Conservation (phyloP, 305 asterid species). For the Euphrasia arctica region DNA sequence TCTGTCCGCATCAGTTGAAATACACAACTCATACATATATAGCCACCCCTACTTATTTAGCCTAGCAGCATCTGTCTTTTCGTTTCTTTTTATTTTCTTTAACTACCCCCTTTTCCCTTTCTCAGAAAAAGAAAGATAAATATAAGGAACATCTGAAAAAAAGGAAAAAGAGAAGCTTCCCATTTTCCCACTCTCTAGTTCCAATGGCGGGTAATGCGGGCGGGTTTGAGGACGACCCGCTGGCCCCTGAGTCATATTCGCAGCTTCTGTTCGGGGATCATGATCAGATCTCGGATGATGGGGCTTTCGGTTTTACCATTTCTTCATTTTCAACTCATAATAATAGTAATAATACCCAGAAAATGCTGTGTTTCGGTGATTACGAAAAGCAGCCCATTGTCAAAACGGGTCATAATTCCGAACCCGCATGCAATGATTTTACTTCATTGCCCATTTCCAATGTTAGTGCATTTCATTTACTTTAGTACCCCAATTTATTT, state of each 20-base stretch:
- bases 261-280: conserved; percentile 51
- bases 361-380: conserved; percentile 68
- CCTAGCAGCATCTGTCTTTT: too few species aligned
- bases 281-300: neutral
- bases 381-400: conserved; percentile 12
- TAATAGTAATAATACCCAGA: conserved; percentile 29
- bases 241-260: conserved; percentile 43
- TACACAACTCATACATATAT: too few species aligned
- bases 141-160: too few species aligned
- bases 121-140: too few species aligned
- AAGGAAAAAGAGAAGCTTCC: too few species aligned
- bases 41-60: too few species aligned
- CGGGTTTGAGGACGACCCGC: conserved; percentile 41
- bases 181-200: too few species aligned
- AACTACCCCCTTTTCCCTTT: too few species aligned
- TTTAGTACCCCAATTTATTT: neutral
- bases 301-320: conserved; percentile 35
- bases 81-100: too few species aligned
- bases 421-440: conserved; percentile 9
- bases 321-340: conserved; percentile 24
- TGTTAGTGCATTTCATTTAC: conserved; percentile 16
- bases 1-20: too few species aligned
- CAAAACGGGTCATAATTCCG: conserved; percentile 37
- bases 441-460: conserved; percentile 24
- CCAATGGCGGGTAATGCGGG: conserved; percentile 38